Base-by-base conservation (phyloP, 306 rosid genomes). In the Pachyrhizus erosus region DNA sequence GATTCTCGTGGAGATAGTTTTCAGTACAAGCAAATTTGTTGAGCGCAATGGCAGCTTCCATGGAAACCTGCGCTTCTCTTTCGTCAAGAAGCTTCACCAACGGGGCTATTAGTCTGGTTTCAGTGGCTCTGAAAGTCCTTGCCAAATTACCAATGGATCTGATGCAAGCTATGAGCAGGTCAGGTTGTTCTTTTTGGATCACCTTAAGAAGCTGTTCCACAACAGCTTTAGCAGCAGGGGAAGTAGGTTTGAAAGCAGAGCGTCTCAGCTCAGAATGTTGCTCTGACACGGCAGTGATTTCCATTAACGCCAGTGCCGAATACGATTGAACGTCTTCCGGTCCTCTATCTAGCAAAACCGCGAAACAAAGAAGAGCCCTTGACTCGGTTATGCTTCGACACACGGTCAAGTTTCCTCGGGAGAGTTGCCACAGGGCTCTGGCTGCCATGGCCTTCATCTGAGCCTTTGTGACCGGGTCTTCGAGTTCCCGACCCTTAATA, bases 381-480 rank as follows among this genome's bases (percentile, higher is more conserved):
- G 97, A 91, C 82, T 91, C 97, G 0, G 92, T 88, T 17, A 93
- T 93, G 78, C 69, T 91, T 4, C 82, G 83, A 70, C 97, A 93
- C 17, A 93, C 86, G 0, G 79, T 70, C 3, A 89, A 75, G 80
- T 91, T 93, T 54, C 91, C 90, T 27, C 72, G 89, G 14, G 88
- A 69, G 0, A 93, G 87, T 43, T 90, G 83, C 97, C 97, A 93
- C 0, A 93, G 79, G 0, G 97, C 96, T 73, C 87, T 86, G 0
- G 97, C 97, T 0, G 96, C 91, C 96, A 89, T 91, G 21, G 94
- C 91, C 79, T 93, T 93, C 94, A 93, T 93, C 64, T 90, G 80
- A 0, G 85, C 87, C 77, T 92, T 92, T 0, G 97, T 92, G 0
- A 7, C 42, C 0, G 91, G 86, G 68, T 92, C 92, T 23, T 92